Base-by-base conservation (phyloP, 768 basidiomycete genomes). In the Tricholoma sp. region DNA sequence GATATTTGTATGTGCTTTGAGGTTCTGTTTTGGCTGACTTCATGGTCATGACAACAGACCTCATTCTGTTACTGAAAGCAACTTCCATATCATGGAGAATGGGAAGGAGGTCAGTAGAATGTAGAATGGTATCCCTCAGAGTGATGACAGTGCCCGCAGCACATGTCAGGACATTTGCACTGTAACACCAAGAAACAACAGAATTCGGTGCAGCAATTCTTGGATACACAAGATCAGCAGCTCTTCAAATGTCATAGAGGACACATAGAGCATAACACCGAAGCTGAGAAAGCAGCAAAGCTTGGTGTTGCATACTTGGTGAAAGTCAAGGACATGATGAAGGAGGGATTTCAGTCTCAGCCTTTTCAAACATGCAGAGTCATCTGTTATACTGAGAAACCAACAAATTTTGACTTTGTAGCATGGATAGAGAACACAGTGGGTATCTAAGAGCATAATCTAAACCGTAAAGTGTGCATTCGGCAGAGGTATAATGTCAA, bases 391-490 rank as follows among this genome's bases (percentile, higher is more conserved):
- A 51, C 31, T 5, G 16, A 39, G n/a, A 51, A 51, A 51, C 50
- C 50, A 39, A 39, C 39, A 39, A 39, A 39, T 39, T 39, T 39
- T 39, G 32, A 34, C 50, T 51, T 50, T 29, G 5, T 50, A 50
- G 29, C 32, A 29, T 8, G 31, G 50, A 51, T 51, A 51, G 29
- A 51, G 50, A 51, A 51, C 31, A 51, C 50, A 34, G 50, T 19
- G n/a, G 50, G 50, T 51, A 51, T 51, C 31, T 51, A 51, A 51
- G 50, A 51, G 31, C 50, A 51, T 51, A 51, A 51, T 51, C 50
- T 51, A n/a, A 51, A 51, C 50, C 32, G 32, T 14, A 51, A 51
- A 7, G 21, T 16, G 32, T 51, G 31, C n/a, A 32, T 51, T 51
- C 21, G 32, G 50, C 11, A 34, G 50, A 51, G 31, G 31, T n/a